Evolutionary conservation across 179 eudicot genomes (phyloP).

Genomic region (Actinidia arguta): DNA sequence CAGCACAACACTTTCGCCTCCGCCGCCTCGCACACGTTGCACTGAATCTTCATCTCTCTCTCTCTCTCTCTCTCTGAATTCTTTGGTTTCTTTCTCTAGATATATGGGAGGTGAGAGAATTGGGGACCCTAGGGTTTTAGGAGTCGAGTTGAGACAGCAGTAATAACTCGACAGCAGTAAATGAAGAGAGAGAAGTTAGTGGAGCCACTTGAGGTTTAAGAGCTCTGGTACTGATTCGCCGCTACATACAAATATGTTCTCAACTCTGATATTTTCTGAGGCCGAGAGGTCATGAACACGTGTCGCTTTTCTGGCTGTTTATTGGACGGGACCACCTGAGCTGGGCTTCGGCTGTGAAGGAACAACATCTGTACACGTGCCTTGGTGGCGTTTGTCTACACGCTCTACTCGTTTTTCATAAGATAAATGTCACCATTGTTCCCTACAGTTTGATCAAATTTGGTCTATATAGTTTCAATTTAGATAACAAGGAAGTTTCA

Average conservation of each 20-base stretch:
- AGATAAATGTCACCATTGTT: neutral
- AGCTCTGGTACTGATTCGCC: conserved; percentile 2
- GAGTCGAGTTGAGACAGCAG: neutral
- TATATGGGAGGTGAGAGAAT: neutral
- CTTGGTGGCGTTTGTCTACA: neutral
- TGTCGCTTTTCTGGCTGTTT: neutral
- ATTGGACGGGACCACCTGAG: neutral
- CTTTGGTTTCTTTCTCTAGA: neutral
- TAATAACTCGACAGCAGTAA: neutral
- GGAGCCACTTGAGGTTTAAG: conserved; percentile 5
- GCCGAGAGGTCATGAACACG: neutral
- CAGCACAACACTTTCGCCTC: conserved; percentile 87
- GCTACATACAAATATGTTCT: neutral
- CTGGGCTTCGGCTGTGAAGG: neutral
- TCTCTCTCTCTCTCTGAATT: neutral
- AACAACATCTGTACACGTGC: neutral
- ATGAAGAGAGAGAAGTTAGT: neutral
- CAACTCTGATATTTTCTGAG: conserved; percentile 11
- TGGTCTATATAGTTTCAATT: no score
- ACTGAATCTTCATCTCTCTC: conserved; percentile 86
- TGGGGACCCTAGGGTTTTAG: neutral
- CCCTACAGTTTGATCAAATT: no score
- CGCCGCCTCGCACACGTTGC: conserved; percentile 88
- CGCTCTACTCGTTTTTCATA: neutral
- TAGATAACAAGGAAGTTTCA: no score